These are phyloP conservation scores for Ganoderma leucocontextum DNA, from an alignment of 1,284 basidiomycete species.

Conservation along the genomic window DNA sequence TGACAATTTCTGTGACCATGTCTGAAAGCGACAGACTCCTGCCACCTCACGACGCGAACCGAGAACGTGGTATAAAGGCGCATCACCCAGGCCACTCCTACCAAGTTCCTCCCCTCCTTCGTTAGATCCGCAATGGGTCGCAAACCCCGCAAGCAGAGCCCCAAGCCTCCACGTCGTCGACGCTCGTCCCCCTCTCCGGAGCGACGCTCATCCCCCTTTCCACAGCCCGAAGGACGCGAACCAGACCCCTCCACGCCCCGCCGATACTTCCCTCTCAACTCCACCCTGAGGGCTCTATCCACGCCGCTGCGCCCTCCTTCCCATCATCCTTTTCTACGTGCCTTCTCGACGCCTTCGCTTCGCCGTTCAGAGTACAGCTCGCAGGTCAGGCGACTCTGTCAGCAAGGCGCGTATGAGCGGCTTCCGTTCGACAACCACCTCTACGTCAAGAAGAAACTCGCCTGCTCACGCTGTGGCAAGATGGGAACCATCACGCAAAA, in stretches of 20 bases:
- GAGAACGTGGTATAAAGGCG: too few relatives aligned
- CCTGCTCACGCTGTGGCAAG: not conserved
- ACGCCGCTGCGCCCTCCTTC: not conserved
- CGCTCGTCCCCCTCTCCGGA: too few relatives aligned
- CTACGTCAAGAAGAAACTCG: not conserved
- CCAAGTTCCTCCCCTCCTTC: too few relatives aligned
- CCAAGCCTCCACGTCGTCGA: too few relatives aligned
- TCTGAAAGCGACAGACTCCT: too few relatives aligned
- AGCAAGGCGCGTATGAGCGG: not conserved
- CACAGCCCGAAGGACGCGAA: not conserved
- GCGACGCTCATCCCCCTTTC: not conserved
- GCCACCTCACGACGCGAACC: too few relatives aligned
- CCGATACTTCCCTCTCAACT: not conserved
- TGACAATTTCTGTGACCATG: too few relatives aligned
- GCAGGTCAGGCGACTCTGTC: slow-evolving; percentile 1
- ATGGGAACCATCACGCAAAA: not conserved
- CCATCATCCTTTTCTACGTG: not conserved
- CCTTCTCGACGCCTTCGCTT: not conserved
- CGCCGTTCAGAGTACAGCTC: not conserved
- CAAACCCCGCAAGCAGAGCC: too few relatives aligned
- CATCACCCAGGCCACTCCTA: too few relatives aligned
- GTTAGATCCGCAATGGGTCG: too few relatives aligned
- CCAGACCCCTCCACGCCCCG: not conserved
- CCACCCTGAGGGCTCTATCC: not conserved
- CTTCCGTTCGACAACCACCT: not conserved